Evolutionary conservation across 768 basidiomycete species (phyloP), one percentile per base, ranked within the genome.

Genomic region (Collybiopsis luxurians): DNA sequence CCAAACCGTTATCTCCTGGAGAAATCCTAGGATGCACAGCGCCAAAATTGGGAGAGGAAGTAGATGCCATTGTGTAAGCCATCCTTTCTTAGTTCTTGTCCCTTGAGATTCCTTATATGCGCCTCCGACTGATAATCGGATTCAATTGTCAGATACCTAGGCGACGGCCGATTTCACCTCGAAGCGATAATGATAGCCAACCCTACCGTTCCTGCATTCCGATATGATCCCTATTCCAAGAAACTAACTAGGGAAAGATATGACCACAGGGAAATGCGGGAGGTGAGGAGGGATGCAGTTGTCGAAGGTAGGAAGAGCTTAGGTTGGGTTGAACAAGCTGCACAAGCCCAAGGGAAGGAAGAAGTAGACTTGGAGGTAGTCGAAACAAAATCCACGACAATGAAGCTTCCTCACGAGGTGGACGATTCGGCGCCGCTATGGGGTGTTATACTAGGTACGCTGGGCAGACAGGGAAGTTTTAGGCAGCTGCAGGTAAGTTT

Each of bases 111-210:
- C n/a, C n/a, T n/a, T n/a, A n/a, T n/a, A n/a, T n/a, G n/a, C n/a
- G n/a, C n/a, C n/a, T n/a, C n/a, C n/a, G n/a, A n/a, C n/a, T n/a
- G n/a, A n/a, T n/a, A n/a, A 43, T 19, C 15, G 12, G 10, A 38
- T 31, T 42, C 40, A 28, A n/a, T 26, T 31, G 19, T 46, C 58
- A 97, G 95, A 64, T 99, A 98, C 70, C 83, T 99, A 26, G 97
- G 97, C 17, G 97, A 99, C 64, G 97, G 97, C 21, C 89, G 97
- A 10, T 99, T 99, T 76, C 97, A 98, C 68, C 81, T 98, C 17
- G 97, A 99, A 71, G 91, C 93, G 13, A 95, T 98, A 69, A 99
- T 99, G 97, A 97, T 99, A 58, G 94, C 95, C n/a, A 99, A 99
- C 69, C 97, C 97, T 0, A 71, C 81, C 28, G 80, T 98, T 17